These are phyloP conservation scores for Calocera cornea DNA, from an alignment of 768 basidiomycete species.

Conservation along the genomic window DNA sequence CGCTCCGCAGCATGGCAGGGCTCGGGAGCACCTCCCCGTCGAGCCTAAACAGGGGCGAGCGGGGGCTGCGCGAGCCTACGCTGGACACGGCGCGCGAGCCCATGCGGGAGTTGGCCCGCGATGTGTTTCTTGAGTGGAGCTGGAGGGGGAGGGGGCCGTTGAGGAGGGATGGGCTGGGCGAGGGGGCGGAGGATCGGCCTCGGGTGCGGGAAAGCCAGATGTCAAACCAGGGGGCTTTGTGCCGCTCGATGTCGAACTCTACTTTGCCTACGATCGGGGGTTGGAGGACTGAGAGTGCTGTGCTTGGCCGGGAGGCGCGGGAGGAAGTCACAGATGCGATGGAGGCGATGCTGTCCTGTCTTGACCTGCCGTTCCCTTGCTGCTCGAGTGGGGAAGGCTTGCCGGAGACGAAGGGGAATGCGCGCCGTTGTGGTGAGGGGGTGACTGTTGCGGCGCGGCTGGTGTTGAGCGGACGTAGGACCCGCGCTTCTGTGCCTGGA, in stretches of 20 bases:
- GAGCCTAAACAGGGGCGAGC: neutral
- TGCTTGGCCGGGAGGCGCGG: slow-evolving; percentile 50
- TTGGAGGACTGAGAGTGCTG: slow-evolving; percentile 36
- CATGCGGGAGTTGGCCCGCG: neutral
- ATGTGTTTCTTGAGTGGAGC: slow-evolving; percentile 5
- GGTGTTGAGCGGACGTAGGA: slow-evolving; percentile 34
- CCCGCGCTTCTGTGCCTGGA: slow-evolving; percentile 14
- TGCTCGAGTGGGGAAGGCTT: slow-evolving; percentile 13
- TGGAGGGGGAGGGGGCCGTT: neutral
- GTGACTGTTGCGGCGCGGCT: slow-evolving; percentile 43
- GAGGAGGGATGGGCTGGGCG: neutral
- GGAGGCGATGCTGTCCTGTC: slow-evolving; percentile 21
- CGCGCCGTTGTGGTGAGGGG: slow-evolving; percentile 11
- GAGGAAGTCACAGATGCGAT: slow-evolving; percentile 32
- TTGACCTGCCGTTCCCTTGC: slow-evolving; percentile 7
- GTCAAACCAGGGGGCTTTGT: slow-evolving; percentile 73
- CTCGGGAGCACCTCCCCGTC: neutral
- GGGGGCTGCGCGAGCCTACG: neutral
- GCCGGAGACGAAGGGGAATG: slow-evolving; percentile 6
- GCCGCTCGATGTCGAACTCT: slow-evolving; percentile 82
- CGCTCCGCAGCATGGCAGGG: slow-evolving; percentile 6
- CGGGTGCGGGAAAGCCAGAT: slow-evolving; percentile 41
- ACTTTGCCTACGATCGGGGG: slow-evolving; percentile 85
- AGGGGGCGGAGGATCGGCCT: neutral
- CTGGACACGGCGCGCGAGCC: slow-evolving; percentile 4